Evolutionary conservation across 1,139 yeast genomes (phyloP), one percentile per base, ranked within the genome.

Genomic region (Pichia sp.): DNA sequence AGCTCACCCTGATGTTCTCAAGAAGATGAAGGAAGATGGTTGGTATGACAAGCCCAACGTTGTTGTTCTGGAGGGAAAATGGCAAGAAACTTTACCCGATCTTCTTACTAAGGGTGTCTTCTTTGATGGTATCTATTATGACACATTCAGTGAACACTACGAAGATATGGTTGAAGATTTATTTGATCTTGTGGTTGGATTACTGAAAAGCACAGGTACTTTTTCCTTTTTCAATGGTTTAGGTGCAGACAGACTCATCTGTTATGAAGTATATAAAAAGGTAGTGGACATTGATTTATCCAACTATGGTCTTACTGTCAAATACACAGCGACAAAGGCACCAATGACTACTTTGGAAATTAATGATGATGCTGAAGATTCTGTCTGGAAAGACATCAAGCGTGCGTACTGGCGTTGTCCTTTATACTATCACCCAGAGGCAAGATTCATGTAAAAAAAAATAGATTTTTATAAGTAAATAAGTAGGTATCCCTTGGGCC

Each of bases 181-280:
- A 36, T 86, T 84, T 59, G 96, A 90, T 64, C 62, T 73, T 28
- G 73, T 86, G 4, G 95, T 88, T 16, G 96, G 96, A 0, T 67
- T 90, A 43, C 66, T 90, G 51, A 83, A 84, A 60, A 88, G 95
- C 1, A 75, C 76, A 37, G 95, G 95, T 4, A 74, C 79, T 1
- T 88, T 90, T 53, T 86, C 95, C 2, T 90, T 87, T 61, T 90
- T 90, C 70, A 90, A 90, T 57, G 97, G 97, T 0, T 71, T 90
- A 36, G 97, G 97, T n/a, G 97, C 97, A 5, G 97, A 90, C 57
- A 73, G 97, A 57, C 79, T 84, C 59, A 76, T 88, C 9, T 77
- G 90, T 49, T 90, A 90, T 62, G 96, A 90, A 57, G 97, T 90
- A 11, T 90, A 90, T 68, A 81, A 78, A 59, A 75, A 79, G 55